Base-by-base conservation (phyloP, 2,329 filamentous ascomycete genomes). In the Alternaria longipes region DNA sequence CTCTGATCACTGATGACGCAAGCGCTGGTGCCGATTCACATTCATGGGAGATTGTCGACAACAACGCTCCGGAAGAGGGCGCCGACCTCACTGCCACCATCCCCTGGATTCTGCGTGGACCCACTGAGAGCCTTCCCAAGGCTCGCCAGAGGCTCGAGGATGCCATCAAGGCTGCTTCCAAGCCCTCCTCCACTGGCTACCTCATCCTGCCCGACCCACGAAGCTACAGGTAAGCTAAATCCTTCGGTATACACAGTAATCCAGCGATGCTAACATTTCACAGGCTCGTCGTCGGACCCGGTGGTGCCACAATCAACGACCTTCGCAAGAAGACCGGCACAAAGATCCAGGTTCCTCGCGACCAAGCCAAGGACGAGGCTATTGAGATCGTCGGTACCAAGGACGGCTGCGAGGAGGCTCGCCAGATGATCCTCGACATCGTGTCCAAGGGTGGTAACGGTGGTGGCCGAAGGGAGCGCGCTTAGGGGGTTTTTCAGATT, bases 301-400 rank as follows among this genome's bases (percentile, higher is more conserved):
- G 91, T 61, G 95, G 95, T 60, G 91, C 88, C 79, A 94, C 94
- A 80, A 96, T 99, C 78, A 97, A 97, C 81, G 84, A 88, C 42
- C 97, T 99, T 77, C 89, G 95, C 70, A 93, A 92, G 82, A 89
- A 95, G 83, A 97, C 93, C 53, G 92, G 91, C 56, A 97, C 94
- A 81, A 93, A 91, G 81, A 96, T 99, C 77, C 93, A 94, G 67
- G 94, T 99, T 41, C 95, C 95, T 22, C 89, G 92, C 68, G 90
- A 92, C 73, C 91, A 96, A 79, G 83, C 83, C 50, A 81, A 83
- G 69, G 86, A 84, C 22, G 94, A 97, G 79, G 92, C 94, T 4
- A 97, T 99, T 76, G 93, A 97, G 82, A 91, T 99, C 72, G 84
- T 90, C 36, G 95, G 95, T 40, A 87, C 85, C 56, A 87, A 87